Conservation (phyloP, 345 rosid species). For the Citrus trifoliata region DNA sequence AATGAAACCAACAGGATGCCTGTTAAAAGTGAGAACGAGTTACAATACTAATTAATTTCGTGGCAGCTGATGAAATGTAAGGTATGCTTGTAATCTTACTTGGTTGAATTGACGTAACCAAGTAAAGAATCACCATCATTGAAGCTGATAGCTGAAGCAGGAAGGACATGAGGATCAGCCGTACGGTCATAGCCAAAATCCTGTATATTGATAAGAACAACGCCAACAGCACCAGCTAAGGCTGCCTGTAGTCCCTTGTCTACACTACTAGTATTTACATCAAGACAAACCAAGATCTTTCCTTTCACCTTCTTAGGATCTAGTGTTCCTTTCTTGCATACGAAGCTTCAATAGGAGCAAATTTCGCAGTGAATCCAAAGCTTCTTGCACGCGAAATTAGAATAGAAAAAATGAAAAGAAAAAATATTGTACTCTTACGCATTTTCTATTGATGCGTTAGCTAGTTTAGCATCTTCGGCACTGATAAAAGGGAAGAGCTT, state of each 20-base stretch:
- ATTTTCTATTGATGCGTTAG: conserved; percentile 40
- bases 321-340: conserved; percentile 52
- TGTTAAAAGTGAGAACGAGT: conserved; percentile 7
- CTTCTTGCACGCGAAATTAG: neutral
- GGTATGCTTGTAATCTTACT: conserved; percentile 16
- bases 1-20: conserved; percentile 56
- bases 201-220: conserved; percentile 57
- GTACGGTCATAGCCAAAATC: conserved; percentile 38
- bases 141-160: conserved; percentile 58
- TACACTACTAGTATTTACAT: conserved; percentile 47
- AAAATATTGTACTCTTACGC: conserved; percentile 47
- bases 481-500: conserved; percentile 54
- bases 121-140: conserved; percentile 44
- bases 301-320: conserved; percentile 63
- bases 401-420: neutral
- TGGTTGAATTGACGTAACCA: conserved; percentile 50
- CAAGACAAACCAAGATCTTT: conserved; percentile 66
- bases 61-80: neutral
- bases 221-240: conserved; percentile 70
- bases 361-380: neutral
- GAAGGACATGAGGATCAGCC: conserved; percentile 69
- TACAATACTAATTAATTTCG: neutral
- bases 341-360: conserved; percentile 29
- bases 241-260: conserved; percentile 59
- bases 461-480: conserved; percentile 48